Base-by-base conservation (phyloP, 306 rosid genomes). In the Luffa aegyptiaca region DNA sequence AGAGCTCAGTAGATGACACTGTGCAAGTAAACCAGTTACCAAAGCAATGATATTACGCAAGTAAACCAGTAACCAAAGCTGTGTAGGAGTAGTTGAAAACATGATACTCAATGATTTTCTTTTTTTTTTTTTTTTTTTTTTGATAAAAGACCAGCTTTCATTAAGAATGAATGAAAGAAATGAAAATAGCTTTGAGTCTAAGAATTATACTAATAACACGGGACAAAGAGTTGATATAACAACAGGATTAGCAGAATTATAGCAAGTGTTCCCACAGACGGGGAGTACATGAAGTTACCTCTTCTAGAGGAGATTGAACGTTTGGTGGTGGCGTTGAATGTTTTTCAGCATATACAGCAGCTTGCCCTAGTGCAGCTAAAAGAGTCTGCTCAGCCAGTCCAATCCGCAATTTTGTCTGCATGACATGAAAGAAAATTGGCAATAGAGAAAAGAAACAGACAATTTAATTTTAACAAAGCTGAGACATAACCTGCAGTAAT, bases 301-400 rank as follows among this genome's bases (percentile, higher is more conserved):
- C 94, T 65, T 93, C 96, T 46, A 90, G 58, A 85, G 97, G 97
- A 84, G 92, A 88, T 79, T 90, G 91, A 83, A 89, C 81, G 62
- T 75, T 82, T 45, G 90, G 69, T 81, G 97, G 94, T 5, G 96
- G 91, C 69, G 80, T 83, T 62, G 93, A 90, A 81, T 88, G 92
- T 70, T 91, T 88, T 88, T 94, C 95, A 17, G 86, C 81, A 84
- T 90, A 79, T 63, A 89, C 91, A 57, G 97, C 92, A 82, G 98
- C 98, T 82, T 92, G 97, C 68, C 97, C 98, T 80, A 95, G 70
- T 79, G 98, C 97, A 85, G 97, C 90, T 83, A 95, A 84, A 61
- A 92, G 93, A 56, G 98, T 92, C 89, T 92, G 91, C 88, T 93
- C 99, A 0, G 94, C 97, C 76, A 79, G 85, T 66, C 97, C 99